These are phyloP conservation scores for Schrenkiella parvula DNA, from an alignment of 345 rosid species.

Conservation along the genomic window DNA sequence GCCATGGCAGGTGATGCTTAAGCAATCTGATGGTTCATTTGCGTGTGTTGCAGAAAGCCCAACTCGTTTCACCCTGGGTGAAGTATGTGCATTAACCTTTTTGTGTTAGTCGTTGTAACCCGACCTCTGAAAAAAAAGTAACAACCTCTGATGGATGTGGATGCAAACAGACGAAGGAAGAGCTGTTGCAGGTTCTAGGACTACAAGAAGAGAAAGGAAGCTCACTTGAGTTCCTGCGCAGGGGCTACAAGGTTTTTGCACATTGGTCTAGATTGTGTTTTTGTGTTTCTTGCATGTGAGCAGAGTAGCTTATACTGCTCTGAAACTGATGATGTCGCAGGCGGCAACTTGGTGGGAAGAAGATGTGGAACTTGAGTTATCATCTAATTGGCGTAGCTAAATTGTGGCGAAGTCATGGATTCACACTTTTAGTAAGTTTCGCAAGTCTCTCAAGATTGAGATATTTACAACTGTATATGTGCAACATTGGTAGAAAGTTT, in stretches of 20 bases:
- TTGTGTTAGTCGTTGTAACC: background rate
- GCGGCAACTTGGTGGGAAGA: slow-evolving; percentile 97
- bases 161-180: slow-evolving; percentile 78
- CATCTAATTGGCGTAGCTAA: slow-evolving; percentile 83
- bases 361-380: slow-evolving; percentile 70
- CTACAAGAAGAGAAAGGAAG: slow-evolving; percentile 92
- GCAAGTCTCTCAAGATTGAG: background rate
- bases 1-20: slow-evolving; percentile 99
- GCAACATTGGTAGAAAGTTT: slow-evolving; percentile 10
- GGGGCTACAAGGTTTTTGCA: slow-evolving; percentile 75
- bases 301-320: background rate
- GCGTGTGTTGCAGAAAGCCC: slow-evolving; percentile 86
- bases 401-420: slow-evolving; percentile 18
- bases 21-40: slow-evolving; percentile 82
- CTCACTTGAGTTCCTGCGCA: slow-evolving; percentile 79
- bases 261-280: background rate
- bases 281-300: background rate
- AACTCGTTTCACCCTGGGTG: slow-evolving; percentile 84
- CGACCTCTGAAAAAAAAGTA: background rate
- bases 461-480: slow-evolving; percentile 17
- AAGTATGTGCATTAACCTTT: slow-evolving; percentile 42
- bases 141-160: slow-evolving; percentile 16
- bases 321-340: slow-evolving; percentile 42
- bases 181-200: slow-evolving; percentile 78
- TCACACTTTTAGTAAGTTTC: slow-evolving; percentile 22